Evolutionary conservation across 345 rosid species (phyloP), one percentile per base, ranked within the genome.

Genomic region (Eutrema yunnanense): DNA sequence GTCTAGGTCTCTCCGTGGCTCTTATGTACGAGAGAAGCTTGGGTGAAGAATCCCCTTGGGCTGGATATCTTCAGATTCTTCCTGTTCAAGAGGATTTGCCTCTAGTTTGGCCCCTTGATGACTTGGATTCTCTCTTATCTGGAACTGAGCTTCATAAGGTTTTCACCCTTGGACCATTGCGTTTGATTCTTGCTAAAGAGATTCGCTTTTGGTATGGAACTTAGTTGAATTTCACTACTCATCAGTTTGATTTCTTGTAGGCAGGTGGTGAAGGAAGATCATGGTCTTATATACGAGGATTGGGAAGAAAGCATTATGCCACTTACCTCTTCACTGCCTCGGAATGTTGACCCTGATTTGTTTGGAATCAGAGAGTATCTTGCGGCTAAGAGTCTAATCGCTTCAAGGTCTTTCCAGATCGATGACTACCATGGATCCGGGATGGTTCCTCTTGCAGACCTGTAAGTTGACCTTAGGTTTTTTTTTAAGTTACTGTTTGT

Each of bases 141-240:
- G 96, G 97, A 42, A 93, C 97, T 49, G 98, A 93, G 84, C 90
- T 93, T 46, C 94, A 93, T 68, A 78, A 85, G 90, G 98, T 93
- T 55, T 14, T 8, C 6, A 37, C 2, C 43, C 7, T 41, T 38
- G 9, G 43, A 40, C 33, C 46, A 32, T 72, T 65, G 54, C 14
- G 8, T 58, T 67, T 12, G 19, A 37, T n/a, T 19, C 34, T 71
- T 58, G 27, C n/a, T 9, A 11, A 62, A 62, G 22, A 6, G 67
- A 29, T 62, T 29, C 40, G 4, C 11, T 41, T 67, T 65, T 56
- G 6, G 42, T 6, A 32, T 52, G 59, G 26, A 4, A 67, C 30
- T n/a, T 2, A 9, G 38, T n/a, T 59, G 49, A 59, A 32, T 13
- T 30, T 42, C 22, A 8, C 2, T 29, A 69, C 58, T 47, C 51